Evolutionary conservation across 2,329 filamentous ascomycete genomes (phyloP).

Genomic region (Nigrospora oryzae): DNA sequence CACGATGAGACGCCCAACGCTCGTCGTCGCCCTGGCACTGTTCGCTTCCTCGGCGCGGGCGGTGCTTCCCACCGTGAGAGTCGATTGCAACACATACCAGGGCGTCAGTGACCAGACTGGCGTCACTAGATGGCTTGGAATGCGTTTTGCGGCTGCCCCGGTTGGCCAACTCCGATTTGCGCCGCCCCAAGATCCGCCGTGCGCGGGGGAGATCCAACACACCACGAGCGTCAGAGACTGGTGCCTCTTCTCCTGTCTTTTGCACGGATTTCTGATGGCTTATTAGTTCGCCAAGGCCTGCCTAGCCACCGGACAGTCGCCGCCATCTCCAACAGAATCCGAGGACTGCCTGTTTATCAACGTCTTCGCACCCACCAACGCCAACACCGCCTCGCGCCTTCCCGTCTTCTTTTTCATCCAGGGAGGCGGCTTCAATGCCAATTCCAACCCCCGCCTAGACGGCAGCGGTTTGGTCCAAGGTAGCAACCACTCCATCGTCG

Average conservation of each 20-base stretch:
- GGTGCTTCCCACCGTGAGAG: neutral
- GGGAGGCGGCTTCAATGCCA: slow-evolving; percentile 51
- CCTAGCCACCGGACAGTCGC: slow-evolving; percentile 10
- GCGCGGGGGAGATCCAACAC: neutral
- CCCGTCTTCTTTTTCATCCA: slow-evolving; percentile 56
- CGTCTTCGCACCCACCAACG: slow-evolving; percentile 49
- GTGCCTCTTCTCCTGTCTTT: too few relatives aligned
- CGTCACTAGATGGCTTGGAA: neutral
- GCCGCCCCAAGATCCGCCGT: neutral
- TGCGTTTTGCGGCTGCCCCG: neutral
- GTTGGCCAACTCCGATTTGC: neutral
- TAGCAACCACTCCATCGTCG: slow-evolving; percentile 51
- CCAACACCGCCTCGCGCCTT: slow-evolving; percentile 38
- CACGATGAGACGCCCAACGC: too few relatives aligned
- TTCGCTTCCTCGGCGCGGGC: too few relatives aligned
- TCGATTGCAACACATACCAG: neutral
- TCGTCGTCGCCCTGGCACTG: too few relatives aligned
- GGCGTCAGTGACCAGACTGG: neutral
- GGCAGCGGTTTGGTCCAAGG: slow-evolving; percentile 53
- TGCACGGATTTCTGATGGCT: too few relatives aligned
- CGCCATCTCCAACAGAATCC: slow-evolving; percentile 9
- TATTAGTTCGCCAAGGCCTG: slow-evolving; percentile 7
- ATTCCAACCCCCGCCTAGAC: slow-evolving; percentile 44
- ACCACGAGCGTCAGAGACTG: too few relatives aligned
- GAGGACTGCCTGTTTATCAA: slow-evolving; percentile 67